These are phyloP conservation scores for Fistulinella prunicolor DNA, from an alignment of 768 basidiomycete species.

Conservation along the genomic window DNA sequence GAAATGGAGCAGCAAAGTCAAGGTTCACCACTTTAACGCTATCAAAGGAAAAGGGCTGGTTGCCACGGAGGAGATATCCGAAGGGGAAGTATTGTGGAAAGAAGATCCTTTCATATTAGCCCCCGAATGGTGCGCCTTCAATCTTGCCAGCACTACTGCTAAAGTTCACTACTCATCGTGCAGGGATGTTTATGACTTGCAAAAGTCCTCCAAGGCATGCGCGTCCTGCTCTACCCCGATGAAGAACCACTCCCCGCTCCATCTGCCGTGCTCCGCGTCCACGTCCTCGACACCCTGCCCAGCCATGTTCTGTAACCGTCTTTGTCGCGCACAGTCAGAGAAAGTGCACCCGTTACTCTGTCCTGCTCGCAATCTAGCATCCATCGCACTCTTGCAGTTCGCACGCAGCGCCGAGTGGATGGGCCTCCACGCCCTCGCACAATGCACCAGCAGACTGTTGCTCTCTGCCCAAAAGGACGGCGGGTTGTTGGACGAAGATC, in stretches of 20 bases:
- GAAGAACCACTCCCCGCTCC: slow-evolving; percentile 39
- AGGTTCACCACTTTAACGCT: slow-evolving; percentile 64
- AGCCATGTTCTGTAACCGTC: slow-evolving; percentile 74
- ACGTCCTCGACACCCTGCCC: slow-evolving; percentile 46
- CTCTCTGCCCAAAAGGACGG: slow-evolving; percentile 50
- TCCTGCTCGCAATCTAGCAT: slow-evolving; percentile 68
- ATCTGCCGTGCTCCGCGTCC: slow-evolving; percentile 52
- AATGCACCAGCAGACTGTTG: slow-evolving; percentile 62
- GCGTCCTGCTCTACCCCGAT: slow-evolving; percentile 71
- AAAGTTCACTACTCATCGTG: not conserved
- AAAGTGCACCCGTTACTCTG: slow-evolving; percentile 72
- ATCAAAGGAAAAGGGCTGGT: slow-evolving; percentile 83
- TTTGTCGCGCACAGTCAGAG: slow-evolving; percentile 66
- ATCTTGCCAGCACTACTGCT: not conserved
- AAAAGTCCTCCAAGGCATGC: slow-evolving; percentile 59
- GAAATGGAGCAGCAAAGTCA: slow-evolving; percentile 61
- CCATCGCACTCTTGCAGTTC: slow-evolving; percentile 55
- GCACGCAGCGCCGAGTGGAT: slow-evolving; percentile 66
- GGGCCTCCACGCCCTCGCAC: slow-evolving; percentile 65
- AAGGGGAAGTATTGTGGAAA: slow-evolving; percentile 79
- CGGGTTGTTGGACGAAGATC: slow-evolving; percentile 37
- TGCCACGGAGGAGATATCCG: slow-evolving; percentile 59
- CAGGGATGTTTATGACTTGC: slow-evolving; percentile 79
- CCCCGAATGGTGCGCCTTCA: slow-evolving; percentile 68
- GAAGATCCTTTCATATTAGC: slow-evolving; percentile 80